Base-by-base conservation (phyloP, 2,329 filamentous ascomycete species). In the Aspergillus pseudoterreus region DNA sequence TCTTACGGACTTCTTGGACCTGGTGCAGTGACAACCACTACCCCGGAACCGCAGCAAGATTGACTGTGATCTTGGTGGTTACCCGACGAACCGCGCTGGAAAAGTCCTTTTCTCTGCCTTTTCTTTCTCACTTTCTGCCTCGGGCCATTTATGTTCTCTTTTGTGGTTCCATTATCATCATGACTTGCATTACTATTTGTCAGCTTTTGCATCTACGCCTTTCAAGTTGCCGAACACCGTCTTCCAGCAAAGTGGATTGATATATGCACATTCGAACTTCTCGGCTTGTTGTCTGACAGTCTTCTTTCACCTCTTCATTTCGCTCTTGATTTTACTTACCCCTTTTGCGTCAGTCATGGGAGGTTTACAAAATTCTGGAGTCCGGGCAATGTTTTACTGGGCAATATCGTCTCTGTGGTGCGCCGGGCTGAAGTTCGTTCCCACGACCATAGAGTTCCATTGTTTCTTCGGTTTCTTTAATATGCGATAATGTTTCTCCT, bases 31-130 rank as follows among this genome's bases (percentile, higher is more conserved):
- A 30, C 27, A 11, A 30, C 27, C 22, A 30, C 8, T 46, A 74
- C 75, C 14, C 70, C 81, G 50, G 10, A 79, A 81, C 58, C 63
- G 79, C 63, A 78, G 77, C 66, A 84, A 81, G 63, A 75, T 84
- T 51, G 70, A 75, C 49, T 75, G 77, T 53, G 68, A 81, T 52
- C 67, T 84, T 52, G 78, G 79, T 61, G 65, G 69, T 22, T 71
- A 75, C 52, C 69, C 83, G 52, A 78, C n/a, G 74, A 65, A 70
- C 75, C 57, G 75, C 78, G 58, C 74, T 85, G 57, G 77, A 82
- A 62, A 66, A 65, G 57, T 68, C 60, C 65, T 60, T 57, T 59
- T 53, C 49, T 56, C 12, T 21, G 15, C 47, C 47, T 47, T 50
- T 45, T 42, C 51, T 33, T 44, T 50, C 12, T 55, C 27, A 30